phyloP scores from a whole-genome alignment of 2,329 filamentous ascomycete genomes.

The Phoma sp. region DNA sequence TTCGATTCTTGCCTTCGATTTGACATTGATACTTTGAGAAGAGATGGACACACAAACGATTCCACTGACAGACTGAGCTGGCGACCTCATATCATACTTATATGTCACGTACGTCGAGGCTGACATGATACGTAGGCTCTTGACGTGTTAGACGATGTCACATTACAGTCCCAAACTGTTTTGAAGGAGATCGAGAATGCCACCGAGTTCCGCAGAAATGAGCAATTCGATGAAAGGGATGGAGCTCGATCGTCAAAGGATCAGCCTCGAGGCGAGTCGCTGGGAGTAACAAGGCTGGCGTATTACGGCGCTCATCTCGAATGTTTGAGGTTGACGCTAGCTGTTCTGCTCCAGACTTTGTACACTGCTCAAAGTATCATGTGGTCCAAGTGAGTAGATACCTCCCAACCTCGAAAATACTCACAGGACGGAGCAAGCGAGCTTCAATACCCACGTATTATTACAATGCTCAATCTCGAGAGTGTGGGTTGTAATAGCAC shows the following conservation, averaged over 20 bases:
- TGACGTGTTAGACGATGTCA: slow-evolving; percentile 43
- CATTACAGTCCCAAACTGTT: slow-evolving; percentile 40
- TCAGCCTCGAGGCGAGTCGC: neutral
- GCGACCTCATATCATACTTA: no score
- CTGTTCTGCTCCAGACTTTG: slow-evolving; percentile 49
- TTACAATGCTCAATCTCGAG: neutral
- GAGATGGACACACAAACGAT: neutral
- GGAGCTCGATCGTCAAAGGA: neutral
- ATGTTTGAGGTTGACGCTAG: slow-evolving; percentile 43
- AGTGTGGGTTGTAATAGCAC: neutral
- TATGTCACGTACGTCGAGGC: neutral
- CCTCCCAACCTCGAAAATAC: neutral
- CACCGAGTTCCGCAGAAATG: slow-evolving; percentile 18
- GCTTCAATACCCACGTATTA: neutral
- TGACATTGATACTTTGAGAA: neutral
- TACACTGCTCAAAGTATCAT: slow-evolving; percentile 49
- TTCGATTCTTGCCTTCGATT: neutral
- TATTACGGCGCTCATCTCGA: slow-evolving; percentile 48
- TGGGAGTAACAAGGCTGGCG: slow-evolving; percentile 26
- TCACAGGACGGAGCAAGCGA: neutral
- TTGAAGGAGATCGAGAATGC: slow-evolving; percentile 39
- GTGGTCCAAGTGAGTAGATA: slow-evolving; percentile 46
- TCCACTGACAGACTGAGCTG: neutral
- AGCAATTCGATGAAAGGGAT: slow-evolving; percentile 8
- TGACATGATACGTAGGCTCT: slow-evolving; percentile 31